phyloP scores from a whole-genome alignment of 345 rosid species.

The Sonneratia caseolaris region DNA sequence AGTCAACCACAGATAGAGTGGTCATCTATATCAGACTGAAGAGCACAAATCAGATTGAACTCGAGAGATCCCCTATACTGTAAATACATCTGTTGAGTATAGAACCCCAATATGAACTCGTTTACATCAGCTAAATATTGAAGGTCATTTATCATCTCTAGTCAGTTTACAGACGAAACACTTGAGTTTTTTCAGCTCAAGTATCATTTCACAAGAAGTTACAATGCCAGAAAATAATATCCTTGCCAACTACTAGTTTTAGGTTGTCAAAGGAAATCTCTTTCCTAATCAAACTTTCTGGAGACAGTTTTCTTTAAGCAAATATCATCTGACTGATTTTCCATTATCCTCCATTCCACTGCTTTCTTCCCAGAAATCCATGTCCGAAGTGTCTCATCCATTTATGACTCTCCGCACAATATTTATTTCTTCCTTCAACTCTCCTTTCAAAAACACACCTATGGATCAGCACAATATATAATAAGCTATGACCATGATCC shows the following conservation, averaged over 20 bases:
- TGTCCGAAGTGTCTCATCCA: slow-evolving; percentile 58
- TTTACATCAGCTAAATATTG: neutral
- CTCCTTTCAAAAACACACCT: slow-evolving; percentile 70
- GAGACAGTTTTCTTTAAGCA: slow-evolving; percentile 15
- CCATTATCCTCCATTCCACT: slow-evolving; percentile 16
- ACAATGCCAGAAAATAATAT: slow-evolving; percentile 49
- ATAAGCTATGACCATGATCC: slow-evolving; percentile 67
- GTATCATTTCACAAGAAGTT: slow-evolving; percentile 17
- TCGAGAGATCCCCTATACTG: neutral
- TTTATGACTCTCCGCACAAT: slow-evolving; percentile 52
- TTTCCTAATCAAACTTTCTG: slow-evolving; percentile 23
- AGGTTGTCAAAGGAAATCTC: slow-evolving; percentile 44
- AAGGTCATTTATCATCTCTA: neutral
- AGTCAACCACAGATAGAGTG: no score
- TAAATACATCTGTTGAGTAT: neutral
- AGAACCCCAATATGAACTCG: neutral
- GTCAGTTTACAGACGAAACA: neutral
- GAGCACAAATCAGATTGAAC: neutral
- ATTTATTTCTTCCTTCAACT: slow-evolving; percentile 63
- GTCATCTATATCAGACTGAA: neutral
- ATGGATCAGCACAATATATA: slow-evolving; percentile 76
- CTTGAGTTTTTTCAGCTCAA: neutral
- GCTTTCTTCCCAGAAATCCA: slow-evolving; percentile 40
- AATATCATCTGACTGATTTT: slow-evolving; percentile 13
- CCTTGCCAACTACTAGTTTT: slow-evolving; percentile 58